These are phyloP conservation scores for Acanthamoeba triangularis DNA, from an alignment of 208 protist species.

Conservation along the genomic window DNA sequence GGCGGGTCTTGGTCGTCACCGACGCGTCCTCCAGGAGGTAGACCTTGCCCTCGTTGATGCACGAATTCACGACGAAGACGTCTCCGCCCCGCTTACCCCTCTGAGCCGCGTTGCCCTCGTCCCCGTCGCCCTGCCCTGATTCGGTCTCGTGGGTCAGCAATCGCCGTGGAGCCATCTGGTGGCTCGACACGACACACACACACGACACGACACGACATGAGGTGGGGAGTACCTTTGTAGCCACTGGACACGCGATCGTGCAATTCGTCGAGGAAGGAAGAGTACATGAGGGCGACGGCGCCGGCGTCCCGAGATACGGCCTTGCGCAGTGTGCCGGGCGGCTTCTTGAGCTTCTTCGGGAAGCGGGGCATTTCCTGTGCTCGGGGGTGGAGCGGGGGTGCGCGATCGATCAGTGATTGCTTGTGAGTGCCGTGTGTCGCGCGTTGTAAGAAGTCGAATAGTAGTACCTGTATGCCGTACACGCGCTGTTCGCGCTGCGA, in stretches of 20 bases:
- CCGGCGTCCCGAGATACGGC: not conserved
- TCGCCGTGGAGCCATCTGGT: not conserved
- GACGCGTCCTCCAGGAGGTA: not conserved
- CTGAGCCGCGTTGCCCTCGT: not conserved
- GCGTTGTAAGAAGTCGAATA: too few species aligned
- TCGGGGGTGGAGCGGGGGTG: too few species aligned
- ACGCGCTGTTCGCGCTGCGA: constrained; percentile 10
- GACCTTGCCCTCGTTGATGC: constrained; percentile 42
- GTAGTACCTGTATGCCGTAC: constrained; percentile 21
- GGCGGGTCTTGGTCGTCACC: not conserved
- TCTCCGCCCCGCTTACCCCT: not conserved
- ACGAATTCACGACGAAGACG: constrained; percentile 52
- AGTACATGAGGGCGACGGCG: not conserved
- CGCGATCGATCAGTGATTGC: not conserved
- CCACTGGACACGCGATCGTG: not conserved
- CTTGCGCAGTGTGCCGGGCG: not conserved
- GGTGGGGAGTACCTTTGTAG: not conserved
- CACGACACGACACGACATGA: too few species aligned
- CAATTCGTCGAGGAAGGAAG: constrained; percentile 3
- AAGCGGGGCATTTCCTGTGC: constrained; percentile 43
- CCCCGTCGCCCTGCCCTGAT: not conserved
- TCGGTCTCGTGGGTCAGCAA: not conserved
- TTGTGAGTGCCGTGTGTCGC: not conserved
- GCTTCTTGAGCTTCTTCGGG: not conserved
- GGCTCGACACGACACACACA: too few species aligned